Evolutionary conservation across 2,329 filamentous ascomycete genomes (phyloP).

Genomic region (Sclerotinia subarctica): DNA sequence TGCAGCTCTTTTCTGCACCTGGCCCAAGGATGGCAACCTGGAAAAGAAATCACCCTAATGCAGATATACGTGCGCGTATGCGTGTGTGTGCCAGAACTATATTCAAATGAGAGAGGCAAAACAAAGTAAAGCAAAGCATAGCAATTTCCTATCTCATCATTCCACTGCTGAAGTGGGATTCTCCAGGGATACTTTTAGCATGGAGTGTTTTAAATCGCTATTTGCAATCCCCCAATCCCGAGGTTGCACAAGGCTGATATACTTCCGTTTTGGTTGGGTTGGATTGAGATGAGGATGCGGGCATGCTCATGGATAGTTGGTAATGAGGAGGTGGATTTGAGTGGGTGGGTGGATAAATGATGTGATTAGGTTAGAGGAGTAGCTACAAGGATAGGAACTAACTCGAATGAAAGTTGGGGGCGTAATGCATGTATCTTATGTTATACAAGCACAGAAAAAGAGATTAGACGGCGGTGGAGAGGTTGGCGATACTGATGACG

Average conservation of each 20-base stretch:
- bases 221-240: not conserved
- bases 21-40: not conserved
- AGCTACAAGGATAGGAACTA: not conserved
- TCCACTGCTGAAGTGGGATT: not conserved
- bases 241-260: slow-evolving; percentile 4
- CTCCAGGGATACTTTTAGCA: not conserved
- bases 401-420: slow-evolving; percentile 1
- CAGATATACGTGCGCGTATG: slow-evolving; percentile 14
- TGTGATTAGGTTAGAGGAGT: not conserved
- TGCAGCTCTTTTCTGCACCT: slow-evolving; percentile 5
- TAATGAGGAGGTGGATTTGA: not conserved
- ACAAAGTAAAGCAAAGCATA: not conserved
- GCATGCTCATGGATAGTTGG: not conserved
- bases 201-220: not conserved
- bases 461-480: slow-evolving; percentile 1
- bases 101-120: slow-evolving; percentile 11
- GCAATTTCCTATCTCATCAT: slow-evolving; percentile 4
- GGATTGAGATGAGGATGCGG: not conserved
- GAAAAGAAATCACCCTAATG: slow-evolving; percentile 9
- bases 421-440: not conserved
- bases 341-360: not conserved
- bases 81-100: slow-evolving; percentile 16
- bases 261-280: not conserved
- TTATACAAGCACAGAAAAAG: not conserved
- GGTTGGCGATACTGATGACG: not conserved